Base-by-base conservation (phyloP, 495 filamentous ascomycete genomes). In the Aspergillus coremiiformis region DNA sequence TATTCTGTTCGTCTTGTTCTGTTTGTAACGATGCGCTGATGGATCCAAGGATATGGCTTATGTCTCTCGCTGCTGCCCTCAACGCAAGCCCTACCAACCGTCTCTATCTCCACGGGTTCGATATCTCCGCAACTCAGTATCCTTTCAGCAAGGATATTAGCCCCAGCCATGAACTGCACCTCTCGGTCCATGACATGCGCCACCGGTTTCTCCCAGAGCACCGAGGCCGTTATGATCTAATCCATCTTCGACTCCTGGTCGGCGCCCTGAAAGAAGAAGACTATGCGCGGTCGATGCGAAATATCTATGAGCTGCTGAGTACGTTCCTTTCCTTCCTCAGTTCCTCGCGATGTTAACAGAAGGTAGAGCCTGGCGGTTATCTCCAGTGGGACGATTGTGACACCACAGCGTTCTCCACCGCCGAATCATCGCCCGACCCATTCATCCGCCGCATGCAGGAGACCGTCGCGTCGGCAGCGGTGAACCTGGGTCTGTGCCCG, bases 341-440 rank as follows among this genome's bases (percentile, higher is more conserved):
- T 20, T 41, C 2, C 8, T 14, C 9, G 9, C 6, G 23, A 17
- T 5, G 14, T 17, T 17, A 33, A 29, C 22, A n/a, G 10, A 12
- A 44, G 39, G n/a, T 21, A 70, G 67, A 64, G 47, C 66, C 63
- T 27, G 61, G 59, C 10, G 69, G 69, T 8, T 66, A 60, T 47
- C 53, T 72, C 29, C 69, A 70, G 54, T 72, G 69, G 69, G 63
- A 62, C 52, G 69, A 72, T 39, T 45, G 61, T 15, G 64, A 69
- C 49, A 41, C 39, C 12, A 52, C 53, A 7, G 50, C 44, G 0
- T 56, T 64, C 49, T 52, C 46, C 46, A 66, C 58, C 8, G 44
- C 57, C 14, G 23, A 39, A n/a, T 12, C 30, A 2, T 50, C 59
- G 11, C 44, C 59, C 27, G 30, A 26, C 10, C 51, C 57, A 3